Evolutionary conservation across 257 asterid genomes (phyloP), one percentile per base, ranked within the genome.

Genomic region (Knoxia roxburghii): DNA sequence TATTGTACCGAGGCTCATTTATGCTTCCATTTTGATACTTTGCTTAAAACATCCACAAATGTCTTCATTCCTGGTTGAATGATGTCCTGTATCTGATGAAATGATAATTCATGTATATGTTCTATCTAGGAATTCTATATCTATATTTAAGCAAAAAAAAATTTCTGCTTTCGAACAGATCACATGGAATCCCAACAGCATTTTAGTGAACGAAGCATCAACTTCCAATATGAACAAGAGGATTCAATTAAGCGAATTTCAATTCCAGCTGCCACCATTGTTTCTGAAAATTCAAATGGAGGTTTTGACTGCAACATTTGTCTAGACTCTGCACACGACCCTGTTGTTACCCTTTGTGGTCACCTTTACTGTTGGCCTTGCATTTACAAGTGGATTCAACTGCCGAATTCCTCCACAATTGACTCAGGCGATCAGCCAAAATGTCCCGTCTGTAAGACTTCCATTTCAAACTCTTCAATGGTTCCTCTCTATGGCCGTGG

Each of bases 351-450:
- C 56, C 87, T 88, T 26, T 91, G 98, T 26, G 98, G 98, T 23
- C 98, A 91, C 73, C 89, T 91, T 40, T 91, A 87, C 74, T 91
- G 98, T 72, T 91, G 98, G 98, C 91, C 96, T 15, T 91, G 98
- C 85, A 87, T 91, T 69, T 89, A 85, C 82, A 84, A 87, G 77
- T 91, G 98, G 98, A 86, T 91, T 30, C 79, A 85, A 9, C 86
- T 84, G 39, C 87, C 78, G 68, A 86, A 74, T 75, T 77, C 89
- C 13, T 76, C 86, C 0, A 59, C 65, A 4, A 49, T 77, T 0
- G 88, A 85, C 61, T 74, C 95, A 11, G 81, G 76, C 0, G 86
- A 85, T 70, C 86, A 24, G n/a, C 87, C 96, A 58, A 78, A 73
- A 61, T 91, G 98, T 64, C 96, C 98, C 1, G 86, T 89, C 65